phyloP scores from a whole-genome alignment of 129 eudicot genomes.

The Flaveria ramosissima region DNA sequence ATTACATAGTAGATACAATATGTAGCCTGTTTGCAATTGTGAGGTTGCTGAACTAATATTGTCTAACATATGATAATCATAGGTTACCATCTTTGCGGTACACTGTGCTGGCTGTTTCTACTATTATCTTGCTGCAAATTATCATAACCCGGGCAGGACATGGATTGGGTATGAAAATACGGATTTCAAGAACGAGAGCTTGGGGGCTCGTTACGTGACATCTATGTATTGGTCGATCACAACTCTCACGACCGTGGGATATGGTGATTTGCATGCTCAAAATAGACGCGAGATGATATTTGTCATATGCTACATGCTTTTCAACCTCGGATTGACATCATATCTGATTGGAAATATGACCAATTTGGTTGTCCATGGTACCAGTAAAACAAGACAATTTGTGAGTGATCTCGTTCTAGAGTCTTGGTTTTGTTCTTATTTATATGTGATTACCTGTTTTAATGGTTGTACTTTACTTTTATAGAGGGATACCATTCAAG shows the following conservation, averaged over 20 bases:
- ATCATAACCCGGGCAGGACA: slow-evolving; percentile 40
- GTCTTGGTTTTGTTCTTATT: not conserved
- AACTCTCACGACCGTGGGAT: slow-evolving; percentile 69
- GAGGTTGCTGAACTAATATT: not conserved
- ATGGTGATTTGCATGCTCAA: slow-evolving; percentile 76
- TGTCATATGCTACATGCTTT: slow-evolving; percentile 56
- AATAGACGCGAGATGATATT: slow-evolving; percentile 62
- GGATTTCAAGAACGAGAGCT: slow-evolving; percentile 27
- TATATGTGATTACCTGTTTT: not conserved
- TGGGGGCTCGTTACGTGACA: slow-evolving; percentile 46
- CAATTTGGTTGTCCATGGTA: slow-evolving; percentile 73
- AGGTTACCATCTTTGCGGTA: slow-evolving; percentile 73
- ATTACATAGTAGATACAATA: not conserved
- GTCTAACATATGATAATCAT: slow-evolving; percentile 8
- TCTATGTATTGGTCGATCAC: slow-evolving; percentile 77
- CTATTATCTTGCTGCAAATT: slow-evolving; percentile 57
- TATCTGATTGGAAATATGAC: slow-evolving; percentile 90
- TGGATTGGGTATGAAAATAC: slow-evolving; percentile 52
- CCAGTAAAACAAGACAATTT: slow-evolving; percentile 65
- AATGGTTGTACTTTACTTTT: not conserved
- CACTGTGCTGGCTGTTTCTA: slow-evolving; percentile 65
- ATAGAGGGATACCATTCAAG: slow-evolving; percentile 75
- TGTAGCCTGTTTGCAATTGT: not conserved
- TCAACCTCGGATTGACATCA: slow-evolving; percentile 65
- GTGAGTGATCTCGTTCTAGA: slow-evolving; percentile 42